Conservation (phyloP, 768 basidiomycete genomes). For the Podaxis sp. region DNA sequence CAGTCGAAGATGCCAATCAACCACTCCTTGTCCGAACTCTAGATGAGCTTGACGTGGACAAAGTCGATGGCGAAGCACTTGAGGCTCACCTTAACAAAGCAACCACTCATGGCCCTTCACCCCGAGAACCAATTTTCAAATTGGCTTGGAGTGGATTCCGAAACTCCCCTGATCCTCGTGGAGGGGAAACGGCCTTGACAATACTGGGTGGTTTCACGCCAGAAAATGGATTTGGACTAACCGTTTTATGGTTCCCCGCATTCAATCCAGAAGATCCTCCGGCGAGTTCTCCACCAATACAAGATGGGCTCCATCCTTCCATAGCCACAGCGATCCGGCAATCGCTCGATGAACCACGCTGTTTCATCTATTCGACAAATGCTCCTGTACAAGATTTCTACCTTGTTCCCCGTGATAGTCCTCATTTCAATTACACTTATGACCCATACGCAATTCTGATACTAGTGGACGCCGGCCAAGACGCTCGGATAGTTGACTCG, state of each 20-base stretch:
- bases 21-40: constrained; percentile 76
- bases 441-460: constrained; percentile 71
- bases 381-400: constrained; percentile 76
- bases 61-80: constrained; percentile 47
- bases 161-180: constrained; percentile 59
- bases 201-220: constrained; percentile 74
- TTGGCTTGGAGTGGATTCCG: constrained; percentile 81
- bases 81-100: constrained; percentile 36
- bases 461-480: constrained; percentile 48
- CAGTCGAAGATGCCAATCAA: constrained; percentile 71
- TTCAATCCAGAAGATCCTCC: constrained; percentile 53
- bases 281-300: constrained; percentile 23
- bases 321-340: constrained; percentile 64
- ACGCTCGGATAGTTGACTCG: constrained; percentile 53
- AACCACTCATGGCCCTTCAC: constrained; percentile 16
- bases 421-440: constrained; percentile 64
- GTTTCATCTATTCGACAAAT: constrained; percentile 56
- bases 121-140: constrained; percentile 81
- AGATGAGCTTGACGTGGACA: constrained; percentile 48
- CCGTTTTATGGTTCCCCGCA: constrained; percentile 64
- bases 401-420: constrained; percentile 65
- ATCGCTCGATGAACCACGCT: constrained; percentile 47
- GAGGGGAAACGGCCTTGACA: constrained; percentile 71
- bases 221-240: constrained; percentile 58
- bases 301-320: constrained; percentile 37